phyloP scores from a whole-genome alignment of 306 rosid genomes.

The Mimosa bimucronata region DNA sequence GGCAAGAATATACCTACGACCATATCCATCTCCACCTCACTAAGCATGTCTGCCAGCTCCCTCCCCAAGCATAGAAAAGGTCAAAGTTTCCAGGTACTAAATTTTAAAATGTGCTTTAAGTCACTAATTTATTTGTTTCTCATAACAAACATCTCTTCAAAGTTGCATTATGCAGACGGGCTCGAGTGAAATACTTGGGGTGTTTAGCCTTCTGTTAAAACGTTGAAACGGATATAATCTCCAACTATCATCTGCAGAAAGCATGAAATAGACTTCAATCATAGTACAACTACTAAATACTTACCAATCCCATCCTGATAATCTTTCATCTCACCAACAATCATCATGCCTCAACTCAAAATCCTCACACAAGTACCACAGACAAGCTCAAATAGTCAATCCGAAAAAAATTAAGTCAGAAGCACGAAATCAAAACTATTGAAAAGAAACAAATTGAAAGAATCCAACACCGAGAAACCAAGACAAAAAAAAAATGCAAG shows the following conservation, averaged over 20 bases:
- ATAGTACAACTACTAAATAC: not conserved
- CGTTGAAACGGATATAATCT: not conserved
- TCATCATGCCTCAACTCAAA: not conserved
- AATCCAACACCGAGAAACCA: not conserved
- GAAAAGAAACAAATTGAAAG: not conserved
- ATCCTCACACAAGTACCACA: constrained; percentile 17
- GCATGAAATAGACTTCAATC: constrained; percentile 4
- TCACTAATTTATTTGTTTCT: too few relatives aligned
- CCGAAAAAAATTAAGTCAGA: too few relatives aligned
- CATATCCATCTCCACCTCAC: too few relatives aligned
- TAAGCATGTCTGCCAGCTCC: too few relatives aligned
- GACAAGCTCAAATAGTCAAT: constrained; percentile 5
- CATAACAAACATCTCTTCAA: too few relatives aligned
- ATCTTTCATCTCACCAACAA: not conserved
- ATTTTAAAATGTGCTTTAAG: too few relatives aligned
- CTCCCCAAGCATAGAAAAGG: too few relatives aligned
- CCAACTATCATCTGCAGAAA: constrained; percentile 2
- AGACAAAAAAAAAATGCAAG: not conserved
- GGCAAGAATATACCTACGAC: too few relatives aligned
- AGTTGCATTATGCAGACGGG: too few relatives aligned
- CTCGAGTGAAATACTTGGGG: too few relatives aligned
- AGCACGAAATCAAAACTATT: not conserved
- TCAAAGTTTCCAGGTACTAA: too few relatives aligned
- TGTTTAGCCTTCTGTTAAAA: not conserved
- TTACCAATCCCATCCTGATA: constrained; percentile 24